Evolutionary conservation across 208 protist species (phyloP).

Genomic region (Acanthamoeba rhysodes): DNA sequence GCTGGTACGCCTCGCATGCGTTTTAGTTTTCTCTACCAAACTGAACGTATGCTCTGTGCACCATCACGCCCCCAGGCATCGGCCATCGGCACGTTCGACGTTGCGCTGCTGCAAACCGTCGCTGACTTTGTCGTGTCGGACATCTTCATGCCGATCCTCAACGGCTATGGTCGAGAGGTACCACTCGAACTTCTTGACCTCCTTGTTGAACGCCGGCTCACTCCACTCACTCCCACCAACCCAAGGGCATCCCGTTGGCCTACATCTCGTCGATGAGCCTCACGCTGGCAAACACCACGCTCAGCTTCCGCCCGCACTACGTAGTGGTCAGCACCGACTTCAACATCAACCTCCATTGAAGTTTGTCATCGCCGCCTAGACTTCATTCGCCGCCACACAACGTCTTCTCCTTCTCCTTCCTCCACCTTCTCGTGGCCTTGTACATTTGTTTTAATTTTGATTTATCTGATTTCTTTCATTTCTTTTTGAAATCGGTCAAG

Average conservation of each 20-base stretch:
- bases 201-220: background rate
- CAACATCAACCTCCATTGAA: background rate
- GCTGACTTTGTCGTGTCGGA: conserved; percentile 63
- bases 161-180: conserved; percentile 13
- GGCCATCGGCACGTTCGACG: conserved; percentile 47
- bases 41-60: background rate
- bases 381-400: background rate
- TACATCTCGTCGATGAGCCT: conserved; percentile 61
- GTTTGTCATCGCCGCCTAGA: background rate
- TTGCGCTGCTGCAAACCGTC: conserved; percentile 35
- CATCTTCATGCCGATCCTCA: conserved; percentile 72
- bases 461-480: background rate
- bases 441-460: background rate
- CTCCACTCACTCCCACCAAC: background rate
- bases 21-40: background rate
- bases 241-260: conserved; percentile 29
- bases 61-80: background rate
- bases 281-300: conserved; percentile 33
- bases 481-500: background rate
- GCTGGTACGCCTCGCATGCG: background rate
- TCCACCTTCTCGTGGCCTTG: background rate
- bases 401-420: background rate
- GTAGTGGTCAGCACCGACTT: conserved; percentile 63
- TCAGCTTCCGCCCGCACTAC: conserved; percentile 18
- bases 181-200: no score